Percentiles rank a stretch among this genome's conserved stretches.
Evolutionary conservation across 345 rosid species (phyloP).

Genomic region (Jatropha curcas): DNA sequence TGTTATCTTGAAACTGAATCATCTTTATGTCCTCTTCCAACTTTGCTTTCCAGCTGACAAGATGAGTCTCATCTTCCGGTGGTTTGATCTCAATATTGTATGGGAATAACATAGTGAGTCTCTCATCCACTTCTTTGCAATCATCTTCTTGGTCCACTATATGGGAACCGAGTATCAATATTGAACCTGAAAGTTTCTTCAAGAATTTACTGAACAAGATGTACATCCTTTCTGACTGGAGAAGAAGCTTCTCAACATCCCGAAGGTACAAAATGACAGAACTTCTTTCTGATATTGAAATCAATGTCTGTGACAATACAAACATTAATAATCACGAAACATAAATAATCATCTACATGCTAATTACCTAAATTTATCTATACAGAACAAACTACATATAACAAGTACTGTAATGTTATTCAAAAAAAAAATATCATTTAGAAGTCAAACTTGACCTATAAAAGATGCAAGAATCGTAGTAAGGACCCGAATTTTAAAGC

Average conservation of each 20-base stretch:
- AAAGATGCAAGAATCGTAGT: neutral
- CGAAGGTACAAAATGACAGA: constrained; percentile 74
- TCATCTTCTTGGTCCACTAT: constrained; percentile 66
- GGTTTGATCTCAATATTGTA: constrained; percentile 74
- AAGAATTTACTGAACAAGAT: constrained; percentile 61
- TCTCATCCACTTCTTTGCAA: constrained; percentile 52
- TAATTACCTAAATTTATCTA: neutral
- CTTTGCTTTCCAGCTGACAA: constrained; percentile 69
- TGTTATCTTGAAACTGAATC: constrained; percentile 83
- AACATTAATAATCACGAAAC: constrained; percentile 1
- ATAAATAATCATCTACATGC: neutral
- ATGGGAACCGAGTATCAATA: constrained; percentile 80
- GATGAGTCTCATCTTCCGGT: constrained; percentile 78
- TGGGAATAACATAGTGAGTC: constrained; percentile 59
- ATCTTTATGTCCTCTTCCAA: constrained; percentile 86
- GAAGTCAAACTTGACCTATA: neutral
- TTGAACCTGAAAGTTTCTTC: constrained; percentile 72
- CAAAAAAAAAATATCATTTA: neutral
- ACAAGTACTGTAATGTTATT: neutral
- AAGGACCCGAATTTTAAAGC: neutral
- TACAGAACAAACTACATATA: constrained; percentile 3
- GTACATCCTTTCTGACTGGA: constrained; percentile 70
- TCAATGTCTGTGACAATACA: constrained; percentile 58
- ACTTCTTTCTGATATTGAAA: constrained; percentile 56
- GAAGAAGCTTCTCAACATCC: constrained; percentile 76